Conservation (phyloP, 2,329 filamentous ascomycete genomes). For the Nothomitra cinnamomea region DNA sequence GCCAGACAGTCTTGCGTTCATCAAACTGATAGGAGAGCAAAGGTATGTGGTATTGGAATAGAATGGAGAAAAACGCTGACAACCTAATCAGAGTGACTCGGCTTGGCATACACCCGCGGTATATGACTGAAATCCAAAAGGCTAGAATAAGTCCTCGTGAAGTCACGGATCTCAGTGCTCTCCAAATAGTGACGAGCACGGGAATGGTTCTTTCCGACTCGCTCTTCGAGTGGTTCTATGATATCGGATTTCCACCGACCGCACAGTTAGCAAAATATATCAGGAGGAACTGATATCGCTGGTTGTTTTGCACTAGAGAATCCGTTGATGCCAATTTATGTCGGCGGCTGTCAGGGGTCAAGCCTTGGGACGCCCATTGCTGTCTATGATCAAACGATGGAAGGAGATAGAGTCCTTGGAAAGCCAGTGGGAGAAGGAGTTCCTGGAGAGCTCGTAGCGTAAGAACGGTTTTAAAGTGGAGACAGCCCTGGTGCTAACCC, state of each 20-base stretch:
- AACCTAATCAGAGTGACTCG: conserved; percentile 38
- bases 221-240: conserved; percentile 67
- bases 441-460: conserved; percentile 57
- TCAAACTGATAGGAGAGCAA: conserved; percentile 45
- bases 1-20: conserved; percentile 45
- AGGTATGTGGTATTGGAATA: conserved; percentile 15
- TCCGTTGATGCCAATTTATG: conserved; percentile 47
- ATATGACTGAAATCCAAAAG: conserved; percentile 56
- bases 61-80: not conserved
- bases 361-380: conserved; percentile 35
- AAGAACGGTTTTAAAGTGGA: conserved; percentile 3
- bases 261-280: conserved; percentile 58
- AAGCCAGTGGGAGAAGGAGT: conserved; percentile 41
- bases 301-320: conserved; percentile 48
- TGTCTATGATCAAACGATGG: conserved; percentile 40
- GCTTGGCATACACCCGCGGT: conserved; percentile 60
- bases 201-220: conserved; percentile 69
- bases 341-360: conserved; percentile 37
- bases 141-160: conserved; percentile 43
- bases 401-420: conserved; percentile 28
- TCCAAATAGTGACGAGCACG: conserved; percentile 50
- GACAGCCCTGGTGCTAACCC: not conserved
- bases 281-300: conserved; percentile 63
- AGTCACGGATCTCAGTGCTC: conserved; percentile 41
- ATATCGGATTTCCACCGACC: conserved; percentile 47